A percentile compares a stretch with the other conserved stretches of the same genome.
Evolutionary conservation across 148 eudicot genomes (phyloP).

Genomic region (Bassia scoparia): DNA sequence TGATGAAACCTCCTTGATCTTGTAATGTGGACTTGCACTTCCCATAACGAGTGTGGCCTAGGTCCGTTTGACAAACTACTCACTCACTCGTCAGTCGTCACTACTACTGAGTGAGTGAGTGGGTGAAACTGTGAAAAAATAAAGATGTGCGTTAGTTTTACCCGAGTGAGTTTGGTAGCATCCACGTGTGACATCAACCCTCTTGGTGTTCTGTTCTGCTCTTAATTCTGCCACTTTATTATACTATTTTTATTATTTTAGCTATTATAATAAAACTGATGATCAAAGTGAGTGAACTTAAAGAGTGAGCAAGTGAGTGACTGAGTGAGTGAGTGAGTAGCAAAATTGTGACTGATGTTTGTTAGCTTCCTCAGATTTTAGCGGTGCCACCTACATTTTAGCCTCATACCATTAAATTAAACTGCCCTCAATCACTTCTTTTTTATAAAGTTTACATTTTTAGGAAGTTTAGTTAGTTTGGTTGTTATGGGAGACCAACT

Average conservation of each 20-base stretch:
- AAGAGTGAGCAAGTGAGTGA: slow-evolving; percentile 26
- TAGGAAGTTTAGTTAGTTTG: too few relatives aligned
- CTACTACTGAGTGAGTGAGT: too few relatives aligned
- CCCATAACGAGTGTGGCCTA: too few relatives aligned
- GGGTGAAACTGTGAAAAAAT: neutral
- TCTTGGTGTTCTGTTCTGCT: slow-evolving; percentile 26
- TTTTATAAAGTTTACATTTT: too few relatives aligned
- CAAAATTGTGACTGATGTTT: too few relatives aligned
- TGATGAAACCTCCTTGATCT: too few relatives aligned
- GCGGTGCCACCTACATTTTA: slow-evolving; percentile 32
- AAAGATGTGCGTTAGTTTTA: neutral
- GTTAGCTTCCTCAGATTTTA: slow-evolving; percentile 16
- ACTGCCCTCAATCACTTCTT: too few relatives aligned
- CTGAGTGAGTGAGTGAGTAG: slow-evolving; percentile 1
- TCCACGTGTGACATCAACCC: slow-evolving; percentile 36
- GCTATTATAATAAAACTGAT: slow-evolving; percentile 11
- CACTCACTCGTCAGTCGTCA: too few relatives aligned
- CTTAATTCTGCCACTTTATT: slow-evolving; percentile 1
- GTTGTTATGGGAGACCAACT: slow-evolving; percentile 33
- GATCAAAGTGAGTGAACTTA: slow-evolving; percentile 26
- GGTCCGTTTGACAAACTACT: too few relatives aligned
- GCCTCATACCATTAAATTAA: slow-evolving; percentile 19
- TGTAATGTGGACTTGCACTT: too few relatives aligned
- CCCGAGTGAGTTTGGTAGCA: slow-evolving; percentile 26
- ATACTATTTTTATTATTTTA: neutral